Evolutionary conservation across 345 rosid genomes (phyloP), one percentile per base, ranked within the genome.

Genomic region (Eucalyptus caleyi): DNA sequence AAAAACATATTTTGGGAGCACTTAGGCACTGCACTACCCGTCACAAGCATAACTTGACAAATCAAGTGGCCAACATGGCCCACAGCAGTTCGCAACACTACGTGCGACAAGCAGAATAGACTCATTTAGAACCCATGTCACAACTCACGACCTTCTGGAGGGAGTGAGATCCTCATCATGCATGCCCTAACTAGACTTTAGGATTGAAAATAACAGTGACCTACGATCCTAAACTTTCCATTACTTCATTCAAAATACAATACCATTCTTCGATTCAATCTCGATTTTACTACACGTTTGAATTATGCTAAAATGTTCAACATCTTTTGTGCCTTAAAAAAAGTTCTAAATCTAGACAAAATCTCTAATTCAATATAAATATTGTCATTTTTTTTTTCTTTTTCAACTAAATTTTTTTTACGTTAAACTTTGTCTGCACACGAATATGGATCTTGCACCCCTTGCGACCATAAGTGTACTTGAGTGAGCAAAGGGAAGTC

Each of bases 101-200:
- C 65, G 0, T 26, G 14, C 9, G 8, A 51, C 23, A 51, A 51
- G 56, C 1, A 0, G 2, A 51, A 51, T 51, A 51, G 0, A 51
- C 23, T 18, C 27, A 65, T 30, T 65, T 65, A 5, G 3, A 9
- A 65, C 37, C 18, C 37, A 62, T 14, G 23, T 51, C 56, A 51
- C 23, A 51, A 51, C 56, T 32, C 21, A 4, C 4, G 1, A 32
- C 40, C 80, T 67, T 67, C 0, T 8, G 0, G 42, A 67, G 42
- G 21, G 80, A 32, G 80, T 1, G 10, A 21, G 80, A 32, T 67
- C 80, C 23, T 23, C 3, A 23, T 51, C 40, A 9, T 65, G 77
- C 77, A n/a, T n/a, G 77, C 37, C 77, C 19, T 65, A 14, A 7
- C 37, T n/a, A 15, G 77, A 65, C 77, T 7, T 65, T 30, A 65